phyloP scores from a whole-genome alignment of 2,329 filamentous ascomycete genomes.

The Pezizomycotina sp. region DNA sequence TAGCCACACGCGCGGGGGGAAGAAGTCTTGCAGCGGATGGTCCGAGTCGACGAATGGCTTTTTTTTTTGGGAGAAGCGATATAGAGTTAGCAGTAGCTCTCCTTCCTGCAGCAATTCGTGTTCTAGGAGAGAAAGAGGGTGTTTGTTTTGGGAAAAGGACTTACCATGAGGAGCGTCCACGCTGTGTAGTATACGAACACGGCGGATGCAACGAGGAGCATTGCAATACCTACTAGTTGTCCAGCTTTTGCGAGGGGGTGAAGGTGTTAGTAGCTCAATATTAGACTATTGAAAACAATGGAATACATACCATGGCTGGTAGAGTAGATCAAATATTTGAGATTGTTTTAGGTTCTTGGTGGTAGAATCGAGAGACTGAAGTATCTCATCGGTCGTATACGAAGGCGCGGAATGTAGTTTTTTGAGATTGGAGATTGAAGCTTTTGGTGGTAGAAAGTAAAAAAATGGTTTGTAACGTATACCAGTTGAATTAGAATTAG shows the following conservation, averaged over 20 bases:
- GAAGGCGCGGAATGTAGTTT: no score
- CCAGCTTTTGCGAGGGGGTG: conserved; percentile 58
- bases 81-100: neutral
- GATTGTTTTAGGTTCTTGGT: no score
- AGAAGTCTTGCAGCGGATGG: conserved; percentile 84
- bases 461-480: no score
- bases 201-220: conserved; percentile 56
- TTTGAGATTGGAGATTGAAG: no score
- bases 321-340: no score
- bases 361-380: no score
- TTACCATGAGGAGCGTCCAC: conserved; percentile 94
- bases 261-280: no score
- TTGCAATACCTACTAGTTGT: conserved; percentile 63
- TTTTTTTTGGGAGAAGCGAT: conserved; percentile 1
- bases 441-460: no score
- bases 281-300: no score
- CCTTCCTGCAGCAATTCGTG: neutral
- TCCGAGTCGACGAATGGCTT: conserved; percentile 94
- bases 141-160: conserved; percentile 20
- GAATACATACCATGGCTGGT: no score
- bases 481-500: no score
- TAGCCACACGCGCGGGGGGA: conserved; percentile 95
- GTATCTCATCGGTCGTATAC: no score
- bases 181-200: conserved; percentile 87
- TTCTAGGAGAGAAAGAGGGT: neutral